Evolutionary conservation across 805 yeast species (phyloP).

Genomic region (Sugiyamaella americana): DNA sequence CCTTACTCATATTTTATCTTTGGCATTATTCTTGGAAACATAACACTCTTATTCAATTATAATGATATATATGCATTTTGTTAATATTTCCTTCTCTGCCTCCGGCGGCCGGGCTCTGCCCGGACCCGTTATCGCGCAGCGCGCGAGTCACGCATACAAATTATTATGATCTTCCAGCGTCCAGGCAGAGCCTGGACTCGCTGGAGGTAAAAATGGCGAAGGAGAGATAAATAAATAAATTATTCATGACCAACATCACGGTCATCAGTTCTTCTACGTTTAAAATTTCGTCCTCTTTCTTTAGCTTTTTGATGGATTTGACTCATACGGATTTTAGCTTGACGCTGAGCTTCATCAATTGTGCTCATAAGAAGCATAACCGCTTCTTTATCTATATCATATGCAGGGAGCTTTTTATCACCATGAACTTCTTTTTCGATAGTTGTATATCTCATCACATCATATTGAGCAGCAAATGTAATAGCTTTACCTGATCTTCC

Average conservation of each 20-base stretch:
- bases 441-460: slow-evolving; percentile 77
- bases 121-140: too few species aligned
- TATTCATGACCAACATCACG: slow-evolving; percentile 41
- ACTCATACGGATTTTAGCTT: slow-evolving; percentile 76
- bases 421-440: slow-evolving; percentile 76
- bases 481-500: slow-evolving; percentile 84
- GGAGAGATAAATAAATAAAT: neutral
- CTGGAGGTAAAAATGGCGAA: too few species aligned
- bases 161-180: too few species aligned
- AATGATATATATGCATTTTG: neutral
- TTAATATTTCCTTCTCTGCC: too few species aligned
- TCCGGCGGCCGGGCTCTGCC: too few species aligned
- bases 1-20: slow-evolving; percentile 12
- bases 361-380: slow-evolving; percentile 74
- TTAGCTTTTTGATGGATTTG: slow-evolving; percentile 49
- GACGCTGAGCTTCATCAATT: slow-evolving; percentile 87
- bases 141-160: too few species aligned
- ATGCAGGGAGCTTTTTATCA: slow-evolving; percentile 73
- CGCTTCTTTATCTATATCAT: slow-evolving; percentile 67
- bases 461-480: slow-evolving; percentile 88
- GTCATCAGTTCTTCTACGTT: slow-evolving; percentile 39
- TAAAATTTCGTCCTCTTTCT: slow-evolving; percentile 32
- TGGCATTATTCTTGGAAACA: slow-evolving; percentile 21
- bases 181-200: too few species aligned
- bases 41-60: slow-evolving; percentile 4